A percentile compares a stretch with the other conserved stretches of the same genome.
Conservation (phyloP, 1,139 yeast genomes). For the Candida albicans region DNA sequence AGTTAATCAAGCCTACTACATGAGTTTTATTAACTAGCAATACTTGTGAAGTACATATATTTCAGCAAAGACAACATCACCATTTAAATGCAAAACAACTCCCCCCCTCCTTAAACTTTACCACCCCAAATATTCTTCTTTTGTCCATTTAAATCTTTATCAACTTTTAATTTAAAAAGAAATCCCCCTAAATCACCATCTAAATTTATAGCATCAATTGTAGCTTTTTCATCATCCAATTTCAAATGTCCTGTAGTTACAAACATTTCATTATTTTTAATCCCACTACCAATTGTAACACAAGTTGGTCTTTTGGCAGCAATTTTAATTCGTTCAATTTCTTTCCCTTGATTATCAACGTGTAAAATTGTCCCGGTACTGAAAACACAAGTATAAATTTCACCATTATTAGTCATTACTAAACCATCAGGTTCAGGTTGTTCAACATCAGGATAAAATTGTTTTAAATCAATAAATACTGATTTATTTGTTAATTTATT, state of each 20-base stretch:
- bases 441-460: constrained; percentile 21
- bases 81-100: too few relatives aligned
- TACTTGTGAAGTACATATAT: too few relatives aligned
- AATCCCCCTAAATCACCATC: constrained; percentile 49
- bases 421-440: constrained; percentile 82
- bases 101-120: too few relatives aligned
- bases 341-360: constrained; percentile 49
- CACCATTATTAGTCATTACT: constrained; percentile 59
- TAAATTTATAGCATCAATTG: constrained; percentile 29
- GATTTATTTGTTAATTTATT: constrained; percentile 47
- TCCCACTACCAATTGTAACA: constrained; percentile 66
- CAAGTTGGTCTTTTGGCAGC: constrained; percentile 71
- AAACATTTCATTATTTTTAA: constrained; percentile 54
- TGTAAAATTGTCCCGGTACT: constrained; percentile 57
- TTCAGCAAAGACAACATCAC: too few relatives aligned
- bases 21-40: too few relatives aligned
- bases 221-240: constrained; percentile 29
- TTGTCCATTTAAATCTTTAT: constrained; percentile 23
- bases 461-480: constrained; percentile 42
- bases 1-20: too few relatives aligned
- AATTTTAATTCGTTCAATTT: constrained; percentile 51
- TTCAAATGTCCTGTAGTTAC: constrained; percentile 66
- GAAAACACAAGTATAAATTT: constrained; percentile 71
- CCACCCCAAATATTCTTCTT: constrained; percentile 28
- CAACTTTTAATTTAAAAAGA: constrained; percentile 28